Evolutionary conservation across 2,329 filamentous ascomycete species (phyloP).

Genomic region (Xylaria arbuscula): DNA sequence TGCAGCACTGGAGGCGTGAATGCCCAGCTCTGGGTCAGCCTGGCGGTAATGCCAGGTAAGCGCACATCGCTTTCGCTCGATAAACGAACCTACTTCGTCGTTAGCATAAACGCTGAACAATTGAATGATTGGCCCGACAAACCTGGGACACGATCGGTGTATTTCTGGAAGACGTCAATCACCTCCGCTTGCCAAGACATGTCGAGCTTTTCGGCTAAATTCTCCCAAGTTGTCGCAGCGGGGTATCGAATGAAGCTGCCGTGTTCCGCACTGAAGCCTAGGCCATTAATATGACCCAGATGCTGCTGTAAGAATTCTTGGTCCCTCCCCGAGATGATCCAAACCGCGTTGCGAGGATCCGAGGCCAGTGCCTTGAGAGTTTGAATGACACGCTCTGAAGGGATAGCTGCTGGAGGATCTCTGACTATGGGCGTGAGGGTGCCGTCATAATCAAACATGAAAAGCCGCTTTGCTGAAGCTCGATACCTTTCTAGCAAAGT

Average conservation of each 20-base stretch:
- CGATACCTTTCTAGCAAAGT: conserved; percentile 80
- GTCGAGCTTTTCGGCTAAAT: conserved; percentile 84
- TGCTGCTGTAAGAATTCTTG: conserved; percentile 91
- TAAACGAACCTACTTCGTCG: conserved; percentile 75
- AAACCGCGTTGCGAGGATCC: conserved; percentile 88
- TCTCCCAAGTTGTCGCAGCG: conserved; percentile 81
- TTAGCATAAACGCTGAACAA: conserved; percentile 21
- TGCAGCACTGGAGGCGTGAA: conserved; percentile 82
- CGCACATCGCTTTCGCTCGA: conserved; percentile 93
- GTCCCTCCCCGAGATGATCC: conserved; percentile 97
- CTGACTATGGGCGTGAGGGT: conserved; percentile 95
- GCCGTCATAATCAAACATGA: conserved; percentile 99
- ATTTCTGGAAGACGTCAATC: conserved; percentile 84
- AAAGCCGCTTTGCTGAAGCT: conserved; percentile 80
- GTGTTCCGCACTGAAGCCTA: conserved; percentile 97
- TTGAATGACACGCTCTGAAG: conserved; percentile 82
- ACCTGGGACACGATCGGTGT: conserved; percentile 88
- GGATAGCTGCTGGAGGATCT: conserved; percentile 88
- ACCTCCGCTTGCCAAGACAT: conserved; percentile 95
- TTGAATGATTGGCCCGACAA: conserved; percentile 48
- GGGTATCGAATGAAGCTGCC: conserved; percentile 94
- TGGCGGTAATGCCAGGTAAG: conserved; percentile 97
- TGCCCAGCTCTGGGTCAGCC: conserved; percentile 85
- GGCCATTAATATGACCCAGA: conserved; percentile 87
- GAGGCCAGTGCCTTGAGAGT: conserved; percentile 82